A percentile compares a stretch with the other conserved stretches of the same genome.
phyloP scores from a whole-genome alignment of 2,329 filamentous ascomycete species.

The Neonectria ditissima region DNA sequence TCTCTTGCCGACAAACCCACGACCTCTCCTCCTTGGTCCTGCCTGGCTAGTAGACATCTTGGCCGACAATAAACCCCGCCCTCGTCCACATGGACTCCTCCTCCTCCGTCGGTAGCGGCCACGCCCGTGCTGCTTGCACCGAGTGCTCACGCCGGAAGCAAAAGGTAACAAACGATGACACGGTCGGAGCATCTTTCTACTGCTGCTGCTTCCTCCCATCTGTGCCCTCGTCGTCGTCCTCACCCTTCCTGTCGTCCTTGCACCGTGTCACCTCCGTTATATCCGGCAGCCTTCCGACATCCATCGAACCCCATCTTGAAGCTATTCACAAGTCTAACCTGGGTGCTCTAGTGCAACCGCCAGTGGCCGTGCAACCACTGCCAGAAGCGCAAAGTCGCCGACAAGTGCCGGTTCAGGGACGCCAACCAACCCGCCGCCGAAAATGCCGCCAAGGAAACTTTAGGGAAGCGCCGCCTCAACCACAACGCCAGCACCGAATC shows the following conservation, averaged over 20 bases:
- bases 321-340: not conserved
- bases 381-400: constrained; percentile 53
- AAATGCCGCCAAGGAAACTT: constrained; percentile 34
- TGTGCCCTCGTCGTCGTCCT: not conserved
- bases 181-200: not conserved
- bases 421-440: constrained; percentile 39
- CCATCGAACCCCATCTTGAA: not conserved
- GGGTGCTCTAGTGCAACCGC: constrained; percentile 50
- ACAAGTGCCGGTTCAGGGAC: constrained; percentile 51
- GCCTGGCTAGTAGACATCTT: not conserved
- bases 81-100: constrained; percentile 30
- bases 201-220: not conserved
- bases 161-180: constrained; percentile 44
- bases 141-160: constrained; percentile 57
- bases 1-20: not conserved
- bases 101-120: constrained; percentile 29
- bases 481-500: constrained; percentile 34
- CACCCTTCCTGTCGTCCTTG: not conserved
- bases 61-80: not conserved
- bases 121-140: constrained; percentile 54
- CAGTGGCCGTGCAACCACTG: constrained; percentile 56
- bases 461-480: constrained; percentile 42
- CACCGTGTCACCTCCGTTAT: not conserved
- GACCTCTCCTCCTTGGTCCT: not conserved
- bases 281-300: constrained; percentile 26